Evolutionary conservation across 768 basidiomycete species (phyloP).

Genomic region (Postia placenta): DNA sequence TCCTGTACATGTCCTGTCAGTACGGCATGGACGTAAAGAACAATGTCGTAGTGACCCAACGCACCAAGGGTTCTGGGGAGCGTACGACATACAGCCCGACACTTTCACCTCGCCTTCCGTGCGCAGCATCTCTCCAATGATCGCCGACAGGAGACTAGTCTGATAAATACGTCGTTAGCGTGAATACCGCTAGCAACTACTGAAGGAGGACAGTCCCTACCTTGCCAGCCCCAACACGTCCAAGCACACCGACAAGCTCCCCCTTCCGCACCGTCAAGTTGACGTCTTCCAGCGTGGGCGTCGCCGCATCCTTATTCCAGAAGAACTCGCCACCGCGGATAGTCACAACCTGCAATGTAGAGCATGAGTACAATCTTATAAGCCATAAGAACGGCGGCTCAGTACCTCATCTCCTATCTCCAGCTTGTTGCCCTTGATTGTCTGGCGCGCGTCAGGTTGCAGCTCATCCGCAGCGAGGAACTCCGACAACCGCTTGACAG

Average conservation of each 20-base stretch:
- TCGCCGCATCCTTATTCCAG: constrained; percentile 55
- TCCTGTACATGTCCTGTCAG: constrained; percentile 36
- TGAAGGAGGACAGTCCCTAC: constrained; percentile 29
- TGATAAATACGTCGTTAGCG: constrained; percentile 19
- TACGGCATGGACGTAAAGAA: background rate
- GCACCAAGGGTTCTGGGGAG: constrained; percentile 82
- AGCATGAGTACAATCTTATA: background rate
- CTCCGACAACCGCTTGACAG: constrained; percentile 66
- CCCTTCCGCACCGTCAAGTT: constrained; percentile 73
- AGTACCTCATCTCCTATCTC: constrained; percentile 56
- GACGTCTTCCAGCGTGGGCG: constrained; percentile 73
- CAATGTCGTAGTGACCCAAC: constrained; percentile 8
- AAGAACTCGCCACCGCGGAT: constrained; percentile 76
- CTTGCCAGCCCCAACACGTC: constrained; percentile 91
- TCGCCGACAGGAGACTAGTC: constrained; percentile 72
- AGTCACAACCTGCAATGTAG: constrained; percentile 43
- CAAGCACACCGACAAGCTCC: constrained; percentile 78
- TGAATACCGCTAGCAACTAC: constrained; percentile 4
- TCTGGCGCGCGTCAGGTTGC: constrained; percentile 66
- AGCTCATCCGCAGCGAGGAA: constrained; percentile 80
- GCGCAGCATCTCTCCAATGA: constrained; percentile 84
- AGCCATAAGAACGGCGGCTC: background rate
- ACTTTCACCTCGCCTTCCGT: constrained; percentile 67
- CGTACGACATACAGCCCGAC: constrained; percentile 72
- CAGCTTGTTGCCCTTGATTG: constrained; percentile 37